Conservation (phyloP, 129 eudicot species). For the Flaveria sonorensis region DNA sequence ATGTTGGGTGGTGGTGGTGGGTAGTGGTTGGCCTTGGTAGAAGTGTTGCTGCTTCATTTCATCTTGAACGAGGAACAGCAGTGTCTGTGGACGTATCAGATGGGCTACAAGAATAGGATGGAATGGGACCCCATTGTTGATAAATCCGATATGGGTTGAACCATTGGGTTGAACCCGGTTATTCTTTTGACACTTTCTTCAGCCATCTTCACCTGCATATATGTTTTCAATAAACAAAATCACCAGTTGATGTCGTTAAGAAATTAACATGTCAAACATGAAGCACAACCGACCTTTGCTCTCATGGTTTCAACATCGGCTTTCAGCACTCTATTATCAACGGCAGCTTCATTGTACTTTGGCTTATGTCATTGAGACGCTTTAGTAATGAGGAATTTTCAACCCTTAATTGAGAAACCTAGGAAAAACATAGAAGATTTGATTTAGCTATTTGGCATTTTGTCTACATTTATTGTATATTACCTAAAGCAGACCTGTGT, state of each 20-base stretch:
- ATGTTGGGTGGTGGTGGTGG: slow-evolving; percentile 40
- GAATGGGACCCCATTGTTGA: slow-evolving; percentile 65
- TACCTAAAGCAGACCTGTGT: slow-evolving; percentile 61
- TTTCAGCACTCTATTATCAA: slow-evolving; percentile 95
- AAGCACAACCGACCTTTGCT: slow-evolving; percentile 69
- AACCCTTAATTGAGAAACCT: slow-evolving; percentile 94
- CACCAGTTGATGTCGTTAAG: not conserved
- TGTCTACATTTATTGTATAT: not conserved
- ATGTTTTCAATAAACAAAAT: not conserved
- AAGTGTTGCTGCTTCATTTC: slow-evolving; percentile 64
- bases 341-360: slow-evolving; percentile 97
- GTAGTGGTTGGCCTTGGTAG: slow-evolving; percentile 46
- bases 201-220: slow-evolving; percentile 87
- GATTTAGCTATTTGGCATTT: not conserved
- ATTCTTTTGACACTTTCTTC: slow-evolving; percentile 97
- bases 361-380: slow-evolving; percentile 85
- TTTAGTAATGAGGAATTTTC: slow-evolving; percentile 84
- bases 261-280: not conserved
- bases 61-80: slow-evolving; percentile 63
- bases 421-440: slow-evolving; percentile 8
- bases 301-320: slow-evolving; percentile 97
- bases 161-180: slow-evolving; percentile 78
- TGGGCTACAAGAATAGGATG: slow-evolving; percentile 68
- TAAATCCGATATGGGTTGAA: slow-evolving; percentile 86
- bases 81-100: slow-evolving; percentile 74